Percentiles rank a stretch among this genome's conserved stretches.
phyloP scores from a whole-genome alignment of 768 basidiomycete genomes.

The Russula virescens region DNA sequence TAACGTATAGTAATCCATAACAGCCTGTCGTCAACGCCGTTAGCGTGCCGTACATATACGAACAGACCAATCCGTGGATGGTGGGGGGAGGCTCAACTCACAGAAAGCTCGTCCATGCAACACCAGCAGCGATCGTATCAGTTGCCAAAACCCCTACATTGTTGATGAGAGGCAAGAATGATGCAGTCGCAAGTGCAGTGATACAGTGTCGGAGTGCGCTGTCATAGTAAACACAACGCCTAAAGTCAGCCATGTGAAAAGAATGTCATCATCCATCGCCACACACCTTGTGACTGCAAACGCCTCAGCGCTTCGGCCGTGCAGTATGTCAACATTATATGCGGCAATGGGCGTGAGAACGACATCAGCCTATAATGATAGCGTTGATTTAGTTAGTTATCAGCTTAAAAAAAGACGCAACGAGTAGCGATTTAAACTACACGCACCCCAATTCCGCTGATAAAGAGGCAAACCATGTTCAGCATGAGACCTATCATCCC shows the following conservation, averaged over 20 bases:
- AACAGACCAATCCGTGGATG: not conserved
- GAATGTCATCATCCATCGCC: too few species aligned
- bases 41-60: not conserved
- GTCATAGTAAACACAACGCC: constrained; percentile 2
- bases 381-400: too few species aligned
- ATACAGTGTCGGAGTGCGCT: constrained; percentile 48
- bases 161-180: constrained; percentile 50
- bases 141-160: constrained; percentile 46
- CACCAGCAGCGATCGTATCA: constrained; percentile 40
- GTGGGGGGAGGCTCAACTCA: constrained; percentile 30
- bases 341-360: constrained; percentile 50
- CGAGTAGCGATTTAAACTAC: not conserved
- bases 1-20: constrained; percentile 50
- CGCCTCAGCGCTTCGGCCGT: constrained; percentile 56
- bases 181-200: constrained; percentile 39
- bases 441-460: constrained; percentile 59
- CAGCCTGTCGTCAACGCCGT: constrained; percentile 35
- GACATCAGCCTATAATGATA: constrained; percentile 51
- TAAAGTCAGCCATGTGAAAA: constrained; percentile 10
- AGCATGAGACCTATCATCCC: constrained; percentile 46
- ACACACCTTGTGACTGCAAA: too few species aligned
- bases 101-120: constrained; percentile 49
- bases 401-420: not conserved
- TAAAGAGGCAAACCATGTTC: constrained; percentile 51
- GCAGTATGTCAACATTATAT: constrained; percentile 58